phyloP scores from a whole-genome alignment of 164 flowering plant genomes.

The Echeveria elegans region DNA sequence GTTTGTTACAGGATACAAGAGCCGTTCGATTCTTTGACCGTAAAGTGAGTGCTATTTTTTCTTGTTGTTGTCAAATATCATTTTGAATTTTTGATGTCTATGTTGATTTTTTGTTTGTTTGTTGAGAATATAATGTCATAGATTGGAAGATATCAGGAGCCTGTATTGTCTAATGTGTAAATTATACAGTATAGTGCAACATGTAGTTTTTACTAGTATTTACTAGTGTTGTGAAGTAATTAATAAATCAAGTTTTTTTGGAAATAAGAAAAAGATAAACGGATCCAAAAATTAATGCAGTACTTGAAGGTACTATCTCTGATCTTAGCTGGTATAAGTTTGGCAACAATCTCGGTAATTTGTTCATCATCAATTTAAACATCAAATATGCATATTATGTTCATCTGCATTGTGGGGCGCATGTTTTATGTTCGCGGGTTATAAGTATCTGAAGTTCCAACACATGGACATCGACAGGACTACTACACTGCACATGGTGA shows the following conservation, averaged over 20 bases:
- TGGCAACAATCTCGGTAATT: background rate
- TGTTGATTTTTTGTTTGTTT: background rate
- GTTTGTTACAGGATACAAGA: constrained; percentile 55
- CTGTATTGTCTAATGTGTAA: too few relatives aligned
- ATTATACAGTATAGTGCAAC: background rate
- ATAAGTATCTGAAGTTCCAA: background rate
- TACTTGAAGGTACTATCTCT: background rate
- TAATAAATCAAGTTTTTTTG: too few relatives aligned
- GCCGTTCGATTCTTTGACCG: constrained; percentile 93
- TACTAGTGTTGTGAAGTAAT: too few relatives aligned
- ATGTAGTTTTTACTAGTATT: background rate
- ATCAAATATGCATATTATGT: background rate
- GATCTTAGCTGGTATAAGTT: background rate
- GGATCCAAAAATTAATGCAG: background rate
- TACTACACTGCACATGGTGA: constrained; percentile 94
- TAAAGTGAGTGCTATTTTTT: background rate
- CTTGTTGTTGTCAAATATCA: background rate
- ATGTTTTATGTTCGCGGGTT: too few relatives aligned
- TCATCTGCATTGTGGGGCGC: background rate
- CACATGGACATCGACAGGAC: constrained; percentile 36
- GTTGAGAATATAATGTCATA: background rate
- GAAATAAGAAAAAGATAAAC: too few relatives aligned
- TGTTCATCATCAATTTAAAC: background rate
- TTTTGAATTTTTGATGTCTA: background rate
- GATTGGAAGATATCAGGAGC: background rate